Percentiles rank a stretch among this genome's conserved stretches.
Conservation (phyloP, 768 basidiomycete species). For the Suillus occidentalis region DNA sequence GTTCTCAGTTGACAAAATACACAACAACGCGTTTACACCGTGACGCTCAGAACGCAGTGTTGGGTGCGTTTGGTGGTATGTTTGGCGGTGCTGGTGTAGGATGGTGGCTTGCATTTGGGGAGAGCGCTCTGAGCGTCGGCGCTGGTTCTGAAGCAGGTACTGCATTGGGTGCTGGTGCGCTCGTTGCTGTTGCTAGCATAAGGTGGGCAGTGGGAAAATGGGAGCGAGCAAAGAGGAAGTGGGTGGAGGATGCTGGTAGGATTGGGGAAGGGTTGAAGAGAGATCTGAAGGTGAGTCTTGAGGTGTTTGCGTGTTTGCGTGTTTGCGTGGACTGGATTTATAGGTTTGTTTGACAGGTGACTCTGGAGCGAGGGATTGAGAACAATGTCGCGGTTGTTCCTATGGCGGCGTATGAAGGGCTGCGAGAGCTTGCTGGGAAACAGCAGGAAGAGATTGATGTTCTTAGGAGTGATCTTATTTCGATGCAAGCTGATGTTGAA, state of each 20-base stretch:
- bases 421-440: conserved; percentile 41
- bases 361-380: conserved; percentile 45
- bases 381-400: conserved; percentile 56
- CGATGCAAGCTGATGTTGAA: conserved; percentile 1
- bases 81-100: conserved; percentile 51
- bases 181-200: conserved; percentile 49
- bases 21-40: conserved; percentile 62
- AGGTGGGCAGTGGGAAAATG: conserved; percentile 67
- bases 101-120: conserved; percentile 52
- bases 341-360: conserved; percentile 35
- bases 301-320: conserved; percentile 12
- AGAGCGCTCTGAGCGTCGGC: conserved; percentile 36
- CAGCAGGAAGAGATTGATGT: conserved; percentile 46
- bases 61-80: conserved; percentile 50
- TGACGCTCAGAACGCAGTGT: conserved; percentile 58
- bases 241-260: conserved; percentile 68
- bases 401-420: conserved; percentile 45
- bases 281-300: conserved; percentile 55
- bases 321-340: conserved; percentile 4
- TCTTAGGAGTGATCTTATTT: conserved; percentile 37
- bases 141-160: conserved; percentile 52
- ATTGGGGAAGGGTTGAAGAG: conserved; percentile 62
- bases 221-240: conserved; percentile 65
- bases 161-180: conserved; percentile 56
- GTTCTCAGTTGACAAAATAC: conserved; percentile 50